Percentiles rank a stretch among this genome's conserved stretches.
These are phyloP conservation scores for Fistulinella prunicolor DNA, from an alignment of 768 basidiomycete species.

Conservation along the genomic window DNA sequence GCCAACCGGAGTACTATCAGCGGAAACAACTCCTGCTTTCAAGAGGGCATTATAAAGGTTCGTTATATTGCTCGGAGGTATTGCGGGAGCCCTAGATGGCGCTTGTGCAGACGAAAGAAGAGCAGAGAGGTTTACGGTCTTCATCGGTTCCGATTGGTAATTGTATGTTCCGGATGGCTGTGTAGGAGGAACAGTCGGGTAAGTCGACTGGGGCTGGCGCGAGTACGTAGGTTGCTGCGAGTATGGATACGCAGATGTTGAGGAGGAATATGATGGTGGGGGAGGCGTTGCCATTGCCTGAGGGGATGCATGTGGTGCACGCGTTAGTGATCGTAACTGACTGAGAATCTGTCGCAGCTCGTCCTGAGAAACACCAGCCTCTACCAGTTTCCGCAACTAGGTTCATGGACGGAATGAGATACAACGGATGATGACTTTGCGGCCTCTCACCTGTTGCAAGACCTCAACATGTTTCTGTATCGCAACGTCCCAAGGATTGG, in stretches of 20 bases:
- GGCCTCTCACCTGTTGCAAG: slow-evolving; percentile 67
- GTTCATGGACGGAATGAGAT: slow-evolving; percentile 5
- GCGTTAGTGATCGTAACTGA: slow-evolving; percentile 64
- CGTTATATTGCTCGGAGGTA: slow-evolving; percentile 42
- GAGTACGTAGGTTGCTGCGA: slow-evolving; percentile 32
- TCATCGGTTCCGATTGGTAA: slow-evolving; percentile 26
- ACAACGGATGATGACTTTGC: background rate
- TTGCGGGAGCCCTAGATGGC: slow-evolving; percentile 21
- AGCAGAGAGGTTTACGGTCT: slow-evolving; percentile 29
- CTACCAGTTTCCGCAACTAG: slow-evolving; percentile 69
- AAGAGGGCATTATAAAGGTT: slow-evolving; percentile 65
- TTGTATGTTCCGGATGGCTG: slow-evolving; percentile 27
- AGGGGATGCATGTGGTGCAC: slow-evolving; percentile 35
- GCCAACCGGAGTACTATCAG: slow-evolving; percentile 49
- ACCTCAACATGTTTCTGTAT: slow-evolving; percentile 73
- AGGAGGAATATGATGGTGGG: slow-evolving; percentile 21
- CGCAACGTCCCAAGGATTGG: slow-evolving; percentile 68
- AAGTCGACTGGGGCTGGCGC: slow-evolving; percentile 28
- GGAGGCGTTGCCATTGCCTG: slow-evolving; percentile 33
- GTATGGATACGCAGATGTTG: slow-evolving; percentile 29
- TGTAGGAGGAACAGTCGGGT: slow-evolving; percentile 33
- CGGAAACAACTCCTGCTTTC: slow-evolving; percentile 75
- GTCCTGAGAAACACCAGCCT: slow-evolving; percentile 75
- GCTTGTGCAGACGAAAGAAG: slow-evolving; percentile 28
- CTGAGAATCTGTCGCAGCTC: slow-evolving; percentile 74